These are phyloP conservation scores for Dimocarpus longan DNA, from an alignment of 345 rosid species.

Conservation along the genomic window DNA sequence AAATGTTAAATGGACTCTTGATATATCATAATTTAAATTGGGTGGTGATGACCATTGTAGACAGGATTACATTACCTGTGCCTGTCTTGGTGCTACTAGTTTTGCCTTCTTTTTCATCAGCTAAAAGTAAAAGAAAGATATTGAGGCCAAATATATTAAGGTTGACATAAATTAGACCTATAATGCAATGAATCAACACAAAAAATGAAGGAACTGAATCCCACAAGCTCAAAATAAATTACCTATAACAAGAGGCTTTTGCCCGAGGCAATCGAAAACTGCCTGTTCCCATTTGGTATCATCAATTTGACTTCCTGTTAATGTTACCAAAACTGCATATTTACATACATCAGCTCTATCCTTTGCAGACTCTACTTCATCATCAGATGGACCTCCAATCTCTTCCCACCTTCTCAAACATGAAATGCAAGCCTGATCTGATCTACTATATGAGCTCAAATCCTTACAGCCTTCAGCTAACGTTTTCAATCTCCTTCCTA, in stretches of 20 bases:
- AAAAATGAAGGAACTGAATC: background rate
- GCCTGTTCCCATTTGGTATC: constrained; percentile 32
- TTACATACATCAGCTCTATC: constrained; percentile 37
- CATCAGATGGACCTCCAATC: constrained; percentile 26
- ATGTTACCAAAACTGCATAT: constrained; percentile 45
- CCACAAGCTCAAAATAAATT: background rate
- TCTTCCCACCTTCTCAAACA: constrained; percentile 48
- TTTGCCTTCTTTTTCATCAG: constrained; percentile 20
- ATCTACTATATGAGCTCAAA: constrained; percentile 13
- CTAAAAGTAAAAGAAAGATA: constrained; percentile 6
- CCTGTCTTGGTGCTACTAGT: background rate
- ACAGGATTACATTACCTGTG: constrained; percentile 17
- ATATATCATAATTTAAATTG: background rate
- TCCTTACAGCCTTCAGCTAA: constrained; percentile 36
- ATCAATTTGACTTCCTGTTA: constrained; percentile 38
- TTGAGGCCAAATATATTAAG: background rate
- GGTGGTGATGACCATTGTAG: background rate
- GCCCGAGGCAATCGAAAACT: constrained; percentile 43
- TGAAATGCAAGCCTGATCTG: constrained; percentile 26
- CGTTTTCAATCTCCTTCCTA: constrained; percentile 27
- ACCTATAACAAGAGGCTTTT: constrained; percentile 32
- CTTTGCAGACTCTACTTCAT: constrained; percentile 5
- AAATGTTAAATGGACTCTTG: background rate
- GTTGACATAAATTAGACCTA: background rate
- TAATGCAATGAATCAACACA: background rate